A percentile compares a stretch with the other conserved stretches of the same genome.
These are phyloP conservation scores for Xerocomellus chrysenteron DNA, from an alignment of 768 basidiomycete genomes.

Conservation along the genomic window DNA sequence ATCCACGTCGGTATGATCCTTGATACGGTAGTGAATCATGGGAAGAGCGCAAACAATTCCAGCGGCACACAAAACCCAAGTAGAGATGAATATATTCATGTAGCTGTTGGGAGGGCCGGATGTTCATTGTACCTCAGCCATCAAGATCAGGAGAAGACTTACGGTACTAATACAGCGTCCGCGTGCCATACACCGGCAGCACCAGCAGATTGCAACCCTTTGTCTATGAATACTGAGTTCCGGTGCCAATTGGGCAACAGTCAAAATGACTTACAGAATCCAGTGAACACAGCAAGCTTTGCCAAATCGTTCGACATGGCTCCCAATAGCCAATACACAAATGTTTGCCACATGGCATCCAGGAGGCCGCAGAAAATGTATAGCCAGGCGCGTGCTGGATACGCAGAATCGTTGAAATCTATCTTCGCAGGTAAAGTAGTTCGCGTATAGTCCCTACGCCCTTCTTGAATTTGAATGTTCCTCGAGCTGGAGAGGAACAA, in stretches of 20 bases:
- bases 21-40: conserved; percentile 72
- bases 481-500: conserved; percentile 2
- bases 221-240: conserved; percentile 42
- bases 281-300: conserved; percentile 77
- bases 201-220: conserved; percentile 75
- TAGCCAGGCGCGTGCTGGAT: conserved; percentile 55
- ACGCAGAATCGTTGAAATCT: conserved; percentile 57
- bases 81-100: conserved; percentile 72
- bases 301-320: conserved; percentile 82
- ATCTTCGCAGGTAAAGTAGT: conserved; percentile 48
- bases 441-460: conserved; percentile 57
- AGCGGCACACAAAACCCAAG: conserved; percentile 67
- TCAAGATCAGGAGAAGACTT: conserved; percentile 27
- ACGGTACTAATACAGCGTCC: conserved; percentile 64
- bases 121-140: background rate
- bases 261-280: conserved; percentile 63
- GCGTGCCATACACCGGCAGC: conserved; percentile 72
- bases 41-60: conserved; percentile 68
- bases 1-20: conserved; percentile 51
- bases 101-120: conserved; percentile 35
- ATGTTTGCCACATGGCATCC: conserved; percentile 86
- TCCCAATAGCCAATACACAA: conserved; percentile 81
- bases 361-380: conserved; percentile 74
- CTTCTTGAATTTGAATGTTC: background rate
- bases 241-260: background rate